Percentiles rank a stretch among this genome's conserved stretches.
Evolutionary conservation across 2,329 filamentous ascomycete species (phyloP).

Genomic region (Elsinoe arachidis): DNA sequence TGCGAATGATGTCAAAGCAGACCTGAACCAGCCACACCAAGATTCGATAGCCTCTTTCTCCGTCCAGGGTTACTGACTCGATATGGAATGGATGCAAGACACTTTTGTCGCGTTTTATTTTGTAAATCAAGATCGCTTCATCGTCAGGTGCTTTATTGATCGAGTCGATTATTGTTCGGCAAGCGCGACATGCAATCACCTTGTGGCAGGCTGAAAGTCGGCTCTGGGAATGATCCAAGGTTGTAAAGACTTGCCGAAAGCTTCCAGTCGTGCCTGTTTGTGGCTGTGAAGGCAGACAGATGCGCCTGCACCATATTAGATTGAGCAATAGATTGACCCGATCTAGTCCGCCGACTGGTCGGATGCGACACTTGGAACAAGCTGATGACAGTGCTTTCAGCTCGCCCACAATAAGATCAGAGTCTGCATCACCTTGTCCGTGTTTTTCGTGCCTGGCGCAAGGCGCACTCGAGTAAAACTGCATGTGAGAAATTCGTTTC

Average conservation of each 20-base stretch:
- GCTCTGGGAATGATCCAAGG: no score
- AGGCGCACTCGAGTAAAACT: no score
- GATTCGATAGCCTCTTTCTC: background rate
- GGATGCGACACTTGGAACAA: background rate
- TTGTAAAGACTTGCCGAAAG: constrained; percentile 6
- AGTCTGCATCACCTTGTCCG: background rate
- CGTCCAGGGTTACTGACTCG: background rate
- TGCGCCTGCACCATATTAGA: background rate
- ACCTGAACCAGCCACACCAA: constrained; percentile 3
- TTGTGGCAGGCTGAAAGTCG: no score
- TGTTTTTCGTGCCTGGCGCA: background rate
- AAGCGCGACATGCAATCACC: no score
- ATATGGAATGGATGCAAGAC: background rate
- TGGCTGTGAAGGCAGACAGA: background rate
- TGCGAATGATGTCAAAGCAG: constrained; percentile 1
- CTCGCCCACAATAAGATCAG: background rate
- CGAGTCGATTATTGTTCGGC: no score
- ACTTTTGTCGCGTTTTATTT: background rate
- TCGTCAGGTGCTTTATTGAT: no score
- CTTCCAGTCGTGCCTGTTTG: constrained; percentile 7
- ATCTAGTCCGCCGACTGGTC: background rate
- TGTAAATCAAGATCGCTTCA: background rate
- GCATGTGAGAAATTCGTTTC: background rate
- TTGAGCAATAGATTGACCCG: constrained; percentile 4
- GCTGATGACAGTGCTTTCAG: background rate